Percentiles rank a stretch among this genome's conserved stretches.
phyloP scores from a whole-genome alignment of 106 monocot species.

The Posidonia australis region DNA sequence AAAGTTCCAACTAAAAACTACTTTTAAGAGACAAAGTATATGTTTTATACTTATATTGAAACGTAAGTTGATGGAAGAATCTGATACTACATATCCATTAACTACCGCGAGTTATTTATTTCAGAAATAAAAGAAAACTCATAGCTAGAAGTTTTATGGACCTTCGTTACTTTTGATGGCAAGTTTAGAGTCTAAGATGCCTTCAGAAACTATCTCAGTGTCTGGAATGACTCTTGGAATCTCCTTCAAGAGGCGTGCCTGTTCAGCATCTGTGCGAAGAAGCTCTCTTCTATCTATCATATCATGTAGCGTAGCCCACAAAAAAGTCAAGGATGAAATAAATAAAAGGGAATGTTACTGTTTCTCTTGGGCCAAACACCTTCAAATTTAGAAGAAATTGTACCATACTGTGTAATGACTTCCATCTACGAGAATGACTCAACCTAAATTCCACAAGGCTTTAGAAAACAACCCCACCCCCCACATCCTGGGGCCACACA shows the following conservation, averaged over 20 bases:
- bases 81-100: background rate
- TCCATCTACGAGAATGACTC: too few relatives aligned
- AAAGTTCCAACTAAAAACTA: too few relatives aligned
- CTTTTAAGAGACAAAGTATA: too few relatives aligned
- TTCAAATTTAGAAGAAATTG: background rate
- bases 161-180: background rate
- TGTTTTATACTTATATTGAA: too few relatives aligned
- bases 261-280: constrained; percentile 42
- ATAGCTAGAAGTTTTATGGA: background rate
- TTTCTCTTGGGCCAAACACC: background rate
- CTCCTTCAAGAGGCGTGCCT: constrained; percentile 40
- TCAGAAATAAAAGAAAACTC: background rate
- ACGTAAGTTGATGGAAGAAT: too few relatives aligned
- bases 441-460: too few relatives aligned
- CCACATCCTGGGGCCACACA: too few relatives aligned
- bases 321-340: constrained; percentile 38
- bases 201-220: constrained; percentile 9
- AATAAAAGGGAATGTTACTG: background rate
- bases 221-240: constrained; percentile 52
- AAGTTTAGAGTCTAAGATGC: background rate
- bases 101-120: background rate
- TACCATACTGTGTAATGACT: too few relatives aligned
- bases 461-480: too few relatives aligned
- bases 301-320: constrained; percentile 33
- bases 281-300: constrained; percentile 46